These are phyloP conservation scores for Drosera spatulata DNA, from an alignment of 179 eudicot genomes.

Conservation along the genomic window DNA sequence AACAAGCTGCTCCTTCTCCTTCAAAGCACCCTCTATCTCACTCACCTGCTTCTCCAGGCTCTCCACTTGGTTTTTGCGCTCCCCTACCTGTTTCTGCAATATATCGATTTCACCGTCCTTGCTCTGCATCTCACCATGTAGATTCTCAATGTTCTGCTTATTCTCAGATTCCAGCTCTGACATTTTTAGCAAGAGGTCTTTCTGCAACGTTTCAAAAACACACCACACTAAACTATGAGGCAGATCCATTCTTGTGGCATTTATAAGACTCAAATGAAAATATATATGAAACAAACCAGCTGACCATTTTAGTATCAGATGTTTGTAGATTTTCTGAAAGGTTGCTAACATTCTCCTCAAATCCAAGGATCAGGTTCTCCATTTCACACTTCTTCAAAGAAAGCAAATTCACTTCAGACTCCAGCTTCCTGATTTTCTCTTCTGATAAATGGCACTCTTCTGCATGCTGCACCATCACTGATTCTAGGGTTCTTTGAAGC, in stretches of 20 bases:
- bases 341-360: slow-evolving; percentile 47
- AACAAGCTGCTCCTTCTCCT: slow-evolving; percentile 64
- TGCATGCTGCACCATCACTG: slow-evolving; percentile 77
- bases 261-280: background rate
- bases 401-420: slow-evolving; percentile 55
- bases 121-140: slow-evolving; percentile 41
- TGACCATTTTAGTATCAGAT: slow-evolving; percentile 63
- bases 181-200: slow-evolving; percentile 39
- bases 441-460: slow-evolving; percentile 79
- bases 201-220: slow-evolving; percentile 31
- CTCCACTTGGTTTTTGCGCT: slow-evolving; percentile 29
- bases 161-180: slow-evolving; percentile 46
- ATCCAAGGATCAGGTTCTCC: slow-evolving; percentile 32
- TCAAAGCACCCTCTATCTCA: slow-evolving; percentile 29
- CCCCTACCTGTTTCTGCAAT: slow-evolving; percentile 42
- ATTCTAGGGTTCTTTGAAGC: slow-evolving; percentile 63
- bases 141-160: slow-evolving; percentile 41
- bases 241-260: background rate
- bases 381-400: slow-evolving; percentile 41
- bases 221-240: background rate
- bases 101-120: slow-evolving; percentile 45
- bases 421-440: slow-evolving; percentile 53
- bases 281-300: background rate
- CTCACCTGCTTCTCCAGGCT: slow-evolving; percentile 44
- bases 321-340: slow-evolving; percentile 37